A percentile compares a stretch with the other conserved stretches of the same genome.
These are phyloP conservation scores for Didymosphaeria variabile DNA, from an alignment of 2,329 filamentous ascomycete genomes.

Conservation along the genomic window DNA sequence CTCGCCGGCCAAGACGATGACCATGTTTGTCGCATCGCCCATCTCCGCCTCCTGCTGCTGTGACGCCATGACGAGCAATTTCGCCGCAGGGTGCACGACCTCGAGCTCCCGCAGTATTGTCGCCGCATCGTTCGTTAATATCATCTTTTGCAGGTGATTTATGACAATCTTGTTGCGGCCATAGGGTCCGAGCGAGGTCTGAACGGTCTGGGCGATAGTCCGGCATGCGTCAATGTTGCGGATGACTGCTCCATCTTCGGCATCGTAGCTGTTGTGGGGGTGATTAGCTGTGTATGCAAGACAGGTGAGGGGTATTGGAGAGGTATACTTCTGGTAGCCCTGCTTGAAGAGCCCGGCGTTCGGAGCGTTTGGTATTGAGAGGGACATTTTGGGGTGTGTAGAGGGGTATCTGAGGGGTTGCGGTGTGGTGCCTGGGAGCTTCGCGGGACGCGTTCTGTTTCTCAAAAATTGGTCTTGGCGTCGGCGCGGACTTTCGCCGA, in stretches of 20 bases:
- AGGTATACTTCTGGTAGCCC: slow-evolving; percentile 89
- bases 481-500: slow-evolving; percentile 13
- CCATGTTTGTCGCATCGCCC: slow-evolving; percentile 97
- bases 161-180: slow-evolving; percentile 99
- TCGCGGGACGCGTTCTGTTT: slow-evolving; percentile 40
- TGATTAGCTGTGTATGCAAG: slow-evolving; percentile 44
- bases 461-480: slow-evolving; percentile 24
- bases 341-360: slow-evolving; percentile 94
- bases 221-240: slow-evolving; percentile 99
- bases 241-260: slow-evolving; percentile 97
- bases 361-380: slow-evolving; percentile 93
- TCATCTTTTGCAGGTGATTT: slow-evolving; percentile 99
- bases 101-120: slow-evolving; percentile 98
- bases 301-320: slow-evolving; percentile 26
- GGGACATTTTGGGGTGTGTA: slow-evolving; percentile 75
- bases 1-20: slow-evolving; percentile 95
- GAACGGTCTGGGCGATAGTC: slow-evolving; percentile 93
- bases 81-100: slow-evolving; percentile 96
- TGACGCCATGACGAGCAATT: slow-evolving; percentile 97
- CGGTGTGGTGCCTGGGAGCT: slow-evolving; percentile 38
- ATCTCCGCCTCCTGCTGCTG: slow-evolving; percentile 99
- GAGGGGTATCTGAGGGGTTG: slow-evolving; percentile 42
- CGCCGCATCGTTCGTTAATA: slow-evolving; percentile 95
- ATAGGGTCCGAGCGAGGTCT: slow-evolving; percentile 96
- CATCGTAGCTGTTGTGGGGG: slow-evolving; percentile 78